Evolutionary conservation across 139 green algal species (phyloP).

Genomic region (Volvox africanus): DNA sequence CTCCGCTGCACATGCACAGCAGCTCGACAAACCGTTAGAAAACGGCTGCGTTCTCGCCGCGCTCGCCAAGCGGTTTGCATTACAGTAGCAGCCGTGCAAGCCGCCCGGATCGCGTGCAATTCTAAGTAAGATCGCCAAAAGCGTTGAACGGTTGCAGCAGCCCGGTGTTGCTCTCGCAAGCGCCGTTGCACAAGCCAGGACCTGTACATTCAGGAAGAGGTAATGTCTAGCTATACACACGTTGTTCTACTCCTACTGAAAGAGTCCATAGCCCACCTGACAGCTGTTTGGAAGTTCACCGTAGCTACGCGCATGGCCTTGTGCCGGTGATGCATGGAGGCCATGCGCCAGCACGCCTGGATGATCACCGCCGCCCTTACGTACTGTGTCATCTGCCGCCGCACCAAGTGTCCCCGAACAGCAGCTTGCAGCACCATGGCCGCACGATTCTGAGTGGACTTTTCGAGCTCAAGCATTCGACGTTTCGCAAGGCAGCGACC

Average conservation of each 20-base stretch:
- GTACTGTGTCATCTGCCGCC: not conserved
- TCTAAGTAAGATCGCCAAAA: not conserved
- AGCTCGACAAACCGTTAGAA: not conserved
- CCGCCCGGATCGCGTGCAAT: not conserved
- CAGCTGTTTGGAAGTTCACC: not conserved
- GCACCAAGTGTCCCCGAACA: not conserved
- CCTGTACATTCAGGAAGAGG: not conserved
- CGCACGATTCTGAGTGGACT: not conserved
- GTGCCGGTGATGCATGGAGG: not conserved
- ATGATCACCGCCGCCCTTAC: not conserved
- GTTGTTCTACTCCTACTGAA: not conserved
- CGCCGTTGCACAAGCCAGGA: not conserved
- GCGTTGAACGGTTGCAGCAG: not conserved
- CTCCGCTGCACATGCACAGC: slow-evolving; percentile 39
- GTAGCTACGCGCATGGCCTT: not conserved
- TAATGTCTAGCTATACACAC: not conserved
- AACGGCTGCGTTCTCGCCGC: not conserved
- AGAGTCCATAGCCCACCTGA: not conserved
- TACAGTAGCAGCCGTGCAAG: slow-evolving; percentile 3
- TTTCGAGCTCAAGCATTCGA: not conserved
- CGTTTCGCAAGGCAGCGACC: not conserved
- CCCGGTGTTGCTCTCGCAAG: not conserved
- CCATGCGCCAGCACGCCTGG: slow-evolving; percentile 9
- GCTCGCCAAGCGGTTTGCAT: slow-evolving; percentile 45
- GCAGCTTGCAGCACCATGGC: not conserved